Evolutionary conservation across 768 basidiomycete species (phyloP), one percentile per base, ranked within the genome.

Genomic region (Pulveroboletus sp.): DNA sequence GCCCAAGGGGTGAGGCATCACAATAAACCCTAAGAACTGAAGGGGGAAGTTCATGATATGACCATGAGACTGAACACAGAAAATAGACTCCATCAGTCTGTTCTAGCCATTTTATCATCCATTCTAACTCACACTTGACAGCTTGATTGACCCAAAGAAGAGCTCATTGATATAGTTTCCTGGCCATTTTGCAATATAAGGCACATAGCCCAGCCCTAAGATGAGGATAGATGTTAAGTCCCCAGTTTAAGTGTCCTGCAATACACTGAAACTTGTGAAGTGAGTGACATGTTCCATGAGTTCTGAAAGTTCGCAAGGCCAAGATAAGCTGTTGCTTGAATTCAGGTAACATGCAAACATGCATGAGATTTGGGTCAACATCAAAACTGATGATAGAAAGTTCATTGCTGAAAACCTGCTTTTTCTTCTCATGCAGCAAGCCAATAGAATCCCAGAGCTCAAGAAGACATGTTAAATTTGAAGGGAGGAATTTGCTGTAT

Each of bases 211-310:
- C 61, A 0, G 74, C 75, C 0, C 61, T 55, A 0, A 77, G 57
- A 0, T 68, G 49, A 0, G 74, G 74, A 39, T 59, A n/a, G n/a
- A n/a, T n/a, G n/a, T n/a, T n/a, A n/a, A n/a, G n/a, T n/a, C n/a
- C n/a, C n/a, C n/a, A n/a, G n/a, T n/a, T n/a, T n/a, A n/a, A n/a
- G n/a, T n/a, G n/a, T n/a, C n/a, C n/a, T n/a, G n/a, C n/a, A n/a
- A 73, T 2, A 68, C 68, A n/a, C 43, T 71, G 70, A 19, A 64
- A 74, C 0, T 70, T 58, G 2, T 53, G 24, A 3, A 55, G 43
- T 26, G 48, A n/a, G 7, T 19, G 39, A 0, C 32, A 30, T 2
- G 51, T 41, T 0, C 46, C 47, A 11, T 44, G 48, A 1, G 44
- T 22, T 0, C 30, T 49, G 37, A 71, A 64, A 0, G 48, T 45